Conservation (phyloP, 2,329 filamentous ascomycete genomes). For the Penicillium sclerotiorum region DNA sequence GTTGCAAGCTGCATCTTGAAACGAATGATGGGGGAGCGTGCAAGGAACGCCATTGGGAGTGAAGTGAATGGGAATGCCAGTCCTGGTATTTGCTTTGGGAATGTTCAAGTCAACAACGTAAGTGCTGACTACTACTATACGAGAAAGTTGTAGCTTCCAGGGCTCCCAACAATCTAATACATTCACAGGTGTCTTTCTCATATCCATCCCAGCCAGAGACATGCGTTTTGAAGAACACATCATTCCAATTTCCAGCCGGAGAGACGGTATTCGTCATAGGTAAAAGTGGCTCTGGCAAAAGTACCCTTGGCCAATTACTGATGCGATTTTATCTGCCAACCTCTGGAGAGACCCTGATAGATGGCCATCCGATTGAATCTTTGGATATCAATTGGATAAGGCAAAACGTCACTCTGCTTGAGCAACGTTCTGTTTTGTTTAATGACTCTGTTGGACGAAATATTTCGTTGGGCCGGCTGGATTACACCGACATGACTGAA, state of each 20-base stretch:
- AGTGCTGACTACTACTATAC: slow-evolving; percentile 19
- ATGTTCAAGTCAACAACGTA: slow-evolving; percentile 71
- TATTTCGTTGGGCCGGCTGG: slow-evolving; percentile 68
- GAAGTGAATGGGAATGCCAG: slow-evolving; percentile 35
- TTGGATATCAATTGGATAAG: slow-evolving; percentile 74
- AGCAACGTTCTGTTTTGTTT: slow-evolving; percentile 81
- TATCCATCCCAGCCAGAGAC: slow-evolving; percentile 72
- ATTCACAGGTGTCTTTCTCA: slow-evolving; percentile 70
- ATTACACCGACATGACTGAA: too few relatives aligned
- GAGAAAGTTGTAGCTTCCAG: background rate
- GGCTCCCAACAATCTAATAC: background rate
- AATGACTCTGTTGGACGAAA: slow-evolving; percentile 78
- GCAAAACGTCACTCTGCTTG: slow-evolving; percentile 75
- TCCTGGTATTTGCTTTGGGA: slow-evolving; percentile 58
- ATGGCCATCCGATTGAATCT: slow-evolving; percentile 62
- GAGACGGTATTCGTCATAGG: slow-evolving; percentile 81
- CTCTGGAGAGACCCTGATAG: slow-evolving; percentile 68
- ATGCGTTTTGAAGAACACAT: slow-evolving; percentile 62
- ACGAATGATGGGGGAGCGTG: slow-evolving; percentile 42
- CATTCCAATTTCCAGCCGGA: slow-evolving; percentile 71
- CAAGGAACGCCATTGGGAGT: slow-evolving; percentile 17
- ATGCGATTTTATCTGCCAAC: slow-evolving; percentile 73
- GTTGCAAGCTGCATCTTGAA: slow-evolving; percentile 68
- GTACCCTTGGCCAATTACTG: slow-evolving; percentile 79
- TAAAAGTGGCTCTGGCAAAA: slow-evolving; percentile 88